Evolutionary conservation across 2,329 filamentous ascomycete species (phyloP).

Genomic region (Aaosphaeria arxii): DNA sequence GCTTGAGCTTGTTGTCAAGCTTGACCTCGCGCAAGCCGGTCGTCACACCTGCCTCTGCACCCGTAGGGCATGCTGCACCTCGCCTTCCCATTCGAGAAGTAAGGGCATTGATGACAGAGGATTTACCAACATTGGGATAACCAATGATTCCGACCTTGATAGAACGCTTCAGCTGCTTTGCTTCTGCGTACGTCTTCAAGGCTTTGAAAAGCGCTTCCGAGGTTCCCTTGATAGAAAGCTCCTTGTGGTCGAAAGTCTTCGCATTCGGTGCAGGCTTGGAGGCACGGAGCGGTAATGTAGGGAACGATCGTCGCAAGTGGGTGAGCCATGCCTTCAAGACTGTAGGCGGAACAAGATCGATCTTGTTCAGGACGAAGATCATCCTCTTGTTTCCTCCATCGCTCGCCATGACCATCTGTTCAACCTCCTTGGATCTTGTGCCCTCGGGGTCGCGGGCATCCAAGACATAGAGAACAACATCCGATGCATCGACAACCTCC

Average conservation of each 20-base stretch:
- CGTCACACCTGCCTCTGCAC: slow-evolving; percentile 89
- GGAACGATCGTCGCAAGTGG: slow-evolving; percentile 85
- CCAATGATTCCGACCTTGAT: slow-evolving; percentile 91
- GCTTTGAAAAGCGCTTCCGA: slow-evolving; percentile 82
- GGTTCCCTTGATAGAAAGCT: slow-evolving; percentile 82
- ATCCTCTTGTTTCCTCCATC: slow-evolving; percentile 79
- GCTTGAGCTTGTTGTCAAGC: slow-evolving; percentile 88
- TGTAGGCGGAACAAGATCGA: slow-evolving; percentile 79
- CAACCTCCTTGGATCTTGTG: slow-evolving; percentile 85
- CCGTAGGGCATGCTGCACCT: slow-evolving; percentile 74
- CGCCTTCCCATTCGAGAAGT: slow-evolving; percentile 71
- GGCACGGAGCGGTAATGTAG: slow-evolving; percentile 83
- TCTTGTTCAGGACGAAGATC: slow-evolving; percentile 93
- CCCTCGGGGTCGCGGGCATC: slow-evolving; percentile 90
- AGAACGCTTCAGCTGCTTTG: slow-evolving; percentile 80
- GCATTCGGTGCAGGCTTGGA: slow-evolving; percentile 80
- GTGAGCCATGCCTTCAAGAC: slow-evolving; percentile 82
- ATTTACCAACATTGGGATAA: slow-evolving; percentile 95
- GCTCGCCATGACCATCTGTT: slow-evolving; percentile 87
- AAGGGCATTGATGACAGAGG: slow-evolving; percentile 91
- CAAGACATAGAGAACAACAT: slow-evolving; percentile 89
- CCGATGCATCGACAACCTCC: slow-evolving; percentile 81
- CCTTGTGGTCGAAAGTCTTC: slow-evolving; percentile 87
- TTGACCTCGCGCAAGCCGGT: slow-evolving; percentile 87
- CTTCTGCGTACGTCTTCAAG: slow-evolving; percentile 82